These are phyloP conservation scores for Metschnikowia anglica DNA, from an alignment of 805 yeast species.

Conservation along the genomic window DNA sequence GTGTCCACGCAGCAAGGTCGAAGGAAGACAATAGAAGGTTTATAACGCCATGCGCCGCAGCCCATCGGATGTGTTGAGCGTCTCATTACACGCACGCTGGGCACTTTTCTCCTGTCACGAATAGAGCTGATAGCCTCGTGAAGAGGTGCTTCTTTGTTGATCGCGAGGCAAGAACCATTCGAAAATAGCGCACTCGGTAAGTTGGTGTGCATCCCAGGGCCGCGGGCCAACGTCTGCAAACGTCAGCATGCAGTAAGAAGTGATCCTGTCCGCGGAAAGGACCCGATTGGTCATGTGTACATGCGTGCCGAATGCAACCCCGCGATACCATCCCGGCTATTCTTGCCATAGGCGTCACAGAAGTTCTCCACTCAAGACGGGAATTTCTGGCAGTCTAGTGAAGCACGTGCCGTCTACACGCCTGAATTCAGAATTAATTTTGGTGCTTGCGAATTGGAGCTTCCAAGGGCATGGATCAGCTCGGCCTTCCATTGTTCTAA, in stretches of 20 bases:
- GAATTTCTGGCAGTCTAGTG: too few relatives aligned
- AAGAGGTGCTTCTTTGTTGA: slow-evolving; percentile 36
- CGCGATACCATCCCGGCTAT: too few relatives aligned
- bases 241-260: slow-evolving; percentile 16
- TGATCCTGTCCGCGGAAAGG: too few relatives aligned
- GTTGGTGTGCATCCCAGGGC: slow-evolving; percentile 18
- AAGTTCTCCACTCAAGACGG: too few relatives aligned
- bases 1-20: slow-evolving; percentile 60
- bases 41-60: slow-evolving; percentile 17
- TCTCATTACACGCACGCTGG: slow-evolving; percentile 33
- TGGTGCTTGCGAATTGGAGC: too few relatives aligned
- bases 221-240: slow-evolving; percentile 15
- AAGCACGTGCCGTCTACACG: too few relatives aligned
- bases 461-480: too few relatives aligned
- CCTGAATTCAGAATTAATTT: too few relatives aligned
- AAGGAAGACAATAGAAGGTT: slow-evolving; percentile 52
- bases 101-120: slow-evolving; percentile 46
- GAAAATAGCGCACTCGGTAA: slow-evolving; percentile 29
- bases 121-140: slow-evolving; percentile 51
- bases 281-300: too few relatives aligned
- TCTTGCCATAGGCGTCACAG: too few relatives aligned
- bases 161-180: slow-evolving; percentile 27
- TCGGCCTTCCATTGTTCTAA: too few relatives aligned
- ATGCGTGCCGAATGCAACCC: too few relatives aligned
- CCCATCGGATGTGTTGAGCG: slow-evolving; percentile 43